Conservation (phyloP, 768 basidiomycete genomes). For the Russula olivacea region DNA sequence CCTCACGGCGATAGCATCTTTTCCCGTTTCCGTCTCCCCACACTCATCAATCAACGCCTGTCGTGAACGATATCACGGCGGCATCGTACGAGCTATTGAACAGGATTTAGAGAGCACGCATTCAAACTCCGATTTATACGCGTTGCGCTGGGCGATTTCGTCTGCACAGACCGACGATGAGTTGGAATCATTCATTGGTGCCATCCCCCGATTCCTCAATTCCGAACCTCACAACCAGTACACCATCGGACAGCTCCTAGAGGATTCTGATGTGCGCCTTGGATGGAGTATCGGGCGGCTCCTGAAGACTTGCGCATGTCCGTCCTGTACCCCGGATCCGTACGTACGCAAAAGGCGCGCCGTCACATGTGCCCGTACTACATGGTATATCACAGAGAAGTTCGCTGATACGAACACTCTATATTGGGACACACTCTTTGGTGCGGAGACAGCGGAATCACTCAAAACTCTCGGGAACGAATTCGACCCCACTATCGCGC, state of each 20-base stretch:
- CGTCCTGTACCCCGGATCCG: neutral
- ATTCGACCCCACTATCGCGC: neutral
- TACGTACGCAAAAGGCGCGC: conserved; percentile 5
- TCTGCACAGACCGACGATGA: neutral
- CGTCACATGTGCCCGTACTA: conserved; percentile 4
- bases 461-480: conserved; percentile 10
- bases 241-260: conserved; percentile 18
- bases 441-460: conserved; percentile 11
- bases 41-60: neutral
- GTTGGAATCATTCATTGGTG: conserved; percentile 18
- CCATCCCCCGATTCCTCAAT: conserved; percentile 15
- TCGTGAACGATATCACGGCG: conserved; percentile 14
- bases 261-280: conserved; percentile 15
- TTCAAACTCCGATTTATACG: conserved; percentile 6
- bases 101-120: neutral
- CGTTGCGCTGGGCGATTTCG: conserved; percentile 14
- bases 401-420: neutral
- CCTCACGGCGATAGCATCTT: neutral
- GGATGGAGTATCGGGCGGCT: conserved; percentile 21
- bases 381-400: conserved; percentile 22
- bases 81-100: conserved; percentile 11
- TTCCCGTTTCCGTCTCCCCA: conserved; percentile 10
- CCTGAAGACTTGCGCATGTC: conserved; percentile 9
- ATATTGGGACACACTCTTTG: conserved; percentile 21
- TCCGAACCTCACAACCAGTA: conserved; percentile 7